These are phyloP conservation scores for Talaromyces piceae DNA, from an alignment of 2,329 filamentous ascomycete species.

Conservation along the genomic window DNA sequence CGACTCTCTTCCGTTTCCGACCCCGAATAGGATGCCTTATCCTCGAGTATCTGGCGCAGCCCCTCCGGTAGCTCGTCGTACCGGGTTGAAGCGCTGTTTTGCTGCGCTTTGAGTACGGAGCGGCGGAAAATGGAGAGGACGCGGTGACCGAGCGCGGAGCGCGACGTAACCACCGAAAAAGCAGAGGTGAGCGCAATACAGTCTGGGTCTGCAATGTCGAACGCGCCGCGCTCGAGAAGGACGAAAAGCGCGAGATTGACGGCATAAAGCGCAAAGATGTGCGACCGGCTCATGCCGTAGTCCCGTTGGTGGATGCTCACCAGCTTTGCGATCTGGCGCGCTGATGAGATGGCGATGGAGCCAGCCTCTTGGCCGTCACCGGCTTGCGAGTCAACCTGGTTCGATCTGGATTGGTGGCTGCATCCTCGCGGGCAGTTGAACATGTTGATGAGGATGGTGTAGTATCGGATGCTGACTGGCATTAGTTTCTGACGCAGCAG, in stretches of 20 bases:
- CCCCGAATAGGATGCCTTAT: conserved; percentile 21
- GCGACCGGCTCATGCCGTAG: conserved; percentile 27
- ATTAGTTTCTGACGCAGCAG: conserved; percentile 1
- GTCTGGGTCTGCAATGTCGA: conserved; percentile 27
- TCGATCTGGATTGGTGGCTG: conserved; percentile 10
- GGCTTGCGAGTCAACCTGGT: conserved; percentile 4
- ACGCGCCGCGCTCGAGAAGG: conserved; percentile 18
- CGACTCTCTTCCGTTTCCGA: not conserved
- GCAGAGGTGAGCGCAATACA: conserved; percentile 28
- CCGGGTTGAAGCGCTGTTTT: not conserved
- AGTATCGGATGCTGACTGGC: conserved; percentile 27
- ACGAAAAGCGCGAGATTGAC: conserved; percentile 32
- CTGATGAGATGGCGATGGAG: conserved; percentile 21
- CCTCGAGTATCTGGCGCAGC: conserved; percentile 25
- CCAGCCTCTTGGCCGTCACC: conserved; percentile 2
- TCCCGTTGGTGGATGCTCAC: conserved; percentile 25
- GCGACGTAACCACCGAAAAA: conserved; percentile 26
- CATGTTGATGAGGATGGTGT: conserved; percentile 29
- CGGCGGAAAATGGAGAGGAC: conserved; percentile 31
- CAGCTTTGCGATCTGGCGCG: conserved; percentile 24
- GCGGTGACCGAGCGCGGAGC: conserved; percentile 26
- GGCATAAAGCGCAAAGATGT: conserved; percentile 32
- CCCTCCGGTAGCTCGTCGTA: conserved; percentile 16
- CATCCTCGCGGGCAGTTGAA: conserved; percentile 22
- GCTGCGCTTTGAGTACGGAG: conserved; percentile 16